phyloP scores from a whole-genome alignment of 177 flowering plant genomes.

The Vitis hybrid region DNA sequence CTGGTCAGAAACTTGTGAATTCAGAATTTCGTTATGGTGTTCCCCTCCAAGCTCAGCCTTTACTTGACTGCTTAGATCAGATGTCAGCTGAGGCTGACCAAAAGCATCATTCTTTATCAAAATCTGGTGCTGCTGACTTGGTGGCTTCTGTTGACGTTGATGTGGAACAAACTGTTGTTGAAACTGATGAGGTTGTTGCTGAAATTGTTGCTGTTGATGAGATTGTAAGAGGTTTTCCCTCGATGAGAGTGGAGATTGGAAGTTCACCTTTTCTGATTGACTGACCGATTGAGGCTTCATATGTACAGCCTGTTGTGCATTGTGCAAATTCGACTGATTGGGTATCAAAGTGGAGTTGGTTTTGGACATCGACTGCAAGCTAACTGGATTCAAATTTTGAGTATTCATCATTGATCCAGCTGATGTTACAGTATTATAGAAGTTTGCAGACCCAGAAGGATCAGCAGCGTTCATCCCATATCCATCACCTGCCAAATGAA shows the following conservation, averaged over 20 bases:
- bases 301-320: conserved; percentile 40
- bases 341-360: conserved; percentile 38
- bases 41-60: conserved; percentile 56
- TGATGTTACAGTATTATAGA: conserved; percentile 51
- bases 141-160: conserved; percentile 59
- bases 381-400: conserved; percentile 47
- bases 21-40: conserved; percentile 44
- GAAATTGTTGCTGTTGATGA: conserved; percentile 61
- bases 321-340: conserved; percentile 50
- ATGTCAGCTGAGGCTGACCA: conserved; percentile 55
- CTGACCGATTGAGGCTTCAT: conserved; percentile 49
- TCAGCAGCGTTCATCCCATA: conserved; percentile 54
- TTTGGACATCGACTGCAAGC: conserved; percentile 51
- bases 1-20: conserved; percentile 50
- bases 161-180: conserved; percentile 51
- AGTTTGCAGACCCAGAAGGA: conserved; percentile 67
- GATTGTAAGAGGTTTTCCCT: conserved; percentile 44
- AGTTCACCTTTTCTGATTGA: conserved; percentile 53
- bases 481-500: conserved; percentile 60
- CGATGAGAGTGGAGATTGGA: conserved; percentile 43
- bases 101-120: conserved; percentile 50
- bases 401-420: conserved; percentile 52
- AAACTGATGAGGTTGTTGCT: conserved; percentile 57
- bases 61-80: conserved; percentile 46
- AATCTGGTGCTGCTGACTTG: conserved; percentile 56